A percentile compares a stretch with the other conserved stretches of the same genome.
These are phyloP conservation scores for Phytophthora pisi DNA, from an alignment of 352 stramenopile genomes.

Conservation along the genomic window DNA sequence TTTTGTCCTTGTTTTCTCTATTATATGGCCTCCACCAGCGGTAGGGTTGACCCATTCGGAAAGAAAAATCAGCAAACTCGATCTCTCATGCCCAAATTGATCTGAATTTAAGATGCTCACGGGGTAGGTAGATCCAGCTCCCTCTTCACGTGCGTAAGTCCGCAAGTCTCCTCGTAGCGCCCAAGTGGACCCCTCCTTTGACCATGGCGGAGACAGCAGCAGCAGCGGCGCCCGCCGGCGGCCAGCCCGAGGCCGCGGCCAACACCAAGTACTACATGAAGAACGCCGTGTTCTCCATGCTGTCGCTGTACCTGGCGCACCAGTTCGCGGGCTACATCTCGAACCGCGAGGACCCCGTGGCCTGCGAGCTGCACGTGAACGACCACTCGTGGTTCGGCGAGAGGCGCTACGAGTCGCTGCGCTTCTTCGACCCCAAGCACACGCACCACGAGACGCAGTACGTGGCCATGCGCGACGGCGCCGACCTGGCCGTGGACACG, in stretches of 20 bases:
- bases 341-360: conserved; percentile 63
- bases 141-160: conserved; percentile 28
- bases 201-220: conserved; percentile 40
- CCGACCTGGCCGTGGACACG: conserved; percentile 74
- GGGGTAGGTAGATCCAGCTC: not conserved
- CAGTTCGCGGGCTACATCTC: conserved; percentile 62
- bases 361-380: conserved; percentile 66
- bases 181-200: conserved; percentile 11
- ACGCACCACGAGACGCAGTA: conserved; percentile 79
- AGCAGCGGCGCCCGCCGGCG: not conserved
- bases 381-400: conserved; percentile 76
- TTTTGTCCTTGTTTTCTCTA: too few species aligned
- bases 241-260: conserved; percentile 33
- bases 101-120: too few species aligned
- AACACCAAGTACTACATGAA: conserved; percentile 78
- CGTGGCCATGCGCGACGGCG: conserved; percentile 70
- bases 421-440: conserved; percentile 78
- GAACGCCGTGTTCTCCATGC: conserved; percentile 78
- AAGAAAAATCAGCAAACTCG: too few species aligned
- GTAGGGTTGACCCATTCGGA: too few species aligned
- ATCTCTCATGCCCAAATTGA: too few species aligned
- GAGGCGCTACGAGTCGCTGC: conserved; percentile 71
- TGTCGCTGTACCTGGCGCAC: conserved; percentile 66
- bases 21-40: too few species aligned
- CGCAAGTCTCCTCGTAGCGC: conserved; percentile 25